Percentiles rank a stretch among this genome's conserved stretches.
These are phyloP conservation scores for Papiliotrema terrestris DNA, from an alignment of 1,284 basidiomycete genomes.

Conservation along the genomic window DNA sequence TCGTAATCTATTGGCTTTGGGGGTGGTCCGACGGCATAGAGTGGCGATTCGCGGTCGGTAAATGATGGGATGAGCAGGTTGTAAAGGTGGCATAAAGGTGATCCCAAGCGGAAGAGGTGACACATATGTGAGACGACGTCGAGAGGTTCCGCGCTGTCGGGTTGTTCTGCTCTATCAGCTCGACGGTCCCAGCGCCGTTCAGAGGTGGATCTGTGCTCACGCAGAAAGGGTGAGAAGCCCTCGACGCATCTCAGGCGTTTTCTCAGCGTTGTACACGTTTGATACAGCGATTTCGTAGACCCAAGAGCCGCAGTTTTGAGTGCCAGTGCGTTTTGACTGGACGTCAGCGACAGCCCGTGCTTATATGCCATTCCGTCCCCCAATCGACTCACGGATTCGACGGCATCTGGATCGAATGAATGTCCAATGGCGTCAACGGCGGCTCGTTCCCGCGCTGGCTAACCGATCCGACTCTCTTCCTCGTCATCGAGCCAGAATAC, in stretches of 20 bases:
- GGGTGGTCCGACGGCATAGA: conserved; percentile 54
- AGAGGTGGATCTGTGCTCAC: conserved; percentile 20
- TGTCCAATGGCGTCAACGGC: conserved; percentile 39
- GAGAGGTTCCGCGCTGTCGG: conserved; percentile 43
- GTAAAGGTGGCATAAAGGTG: conserved; percentile 91
- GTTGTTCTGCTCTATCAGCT: conserved; percentile 33
- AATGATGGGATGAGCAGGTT: conserved; percentile 73
- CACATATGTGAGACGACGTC: conserved; percentile 79
- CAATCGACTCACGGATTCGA: conserved; percentile 40
- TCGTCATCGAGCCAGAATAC: conserved; percentile 36
- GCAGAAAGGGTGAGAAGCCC: conserved; percentile 45
- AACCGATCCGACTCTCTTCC: conserved; percentile 45
- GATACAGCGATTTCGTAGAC: conserved; percentile 44
- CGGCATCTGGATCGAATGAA: conserved; percentile 47
- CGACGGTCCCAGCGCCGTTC: not conserved
- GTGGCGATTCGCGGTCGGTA: conserved; percentile 53
- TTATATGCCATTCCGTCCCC: not conserved
- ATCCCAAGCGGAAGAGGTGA: conserved; percentile 88
- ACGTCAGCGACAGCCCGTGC: conserved; percentile 3
- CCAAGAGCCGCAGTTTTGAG: conserved; percentile 48
- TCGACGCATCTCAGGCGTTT: conserved; percentile 41
- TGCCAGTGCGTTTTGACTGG: conserved; percentile 46
- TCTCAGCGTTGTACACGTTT: conserved; percentile 42
- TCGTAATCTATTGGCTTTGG: conserved; percentile 40
- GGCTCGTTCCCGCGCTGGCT: conserved; percentile 37